Base-by-base conservation (phyloP, 331 rosid genomes). In the Pyracantha coccinea region DNA sequence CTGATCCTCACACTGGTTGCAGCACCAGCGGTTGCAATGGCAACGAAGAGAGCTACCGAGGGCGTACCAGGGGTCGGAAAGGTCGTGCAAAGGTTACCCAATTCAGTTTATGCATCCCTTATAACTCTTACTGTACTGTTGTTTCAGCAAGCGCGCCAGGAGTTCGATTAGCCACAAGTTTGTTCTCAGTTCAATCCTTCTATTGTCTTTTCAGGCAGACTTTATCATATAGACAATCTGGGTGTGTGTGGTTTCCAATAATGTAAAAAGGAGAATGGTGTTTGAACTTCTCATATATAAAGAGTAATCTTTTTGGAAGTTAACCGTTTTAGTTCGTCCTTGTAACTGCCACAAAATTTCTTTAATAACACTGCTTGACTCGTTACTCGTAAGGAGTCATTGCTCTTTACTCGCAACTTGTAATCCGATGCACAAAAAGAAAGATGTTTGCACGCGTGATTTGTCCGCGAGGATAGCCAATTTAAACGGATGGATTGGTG, bases 31-130 rank as follows among this genome's bases (percentile, higher is more conserved):
- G 77, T 90, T 44, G 99, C 99, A 41, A 25, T 94, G 82, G 88
- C 87, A 16, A 94, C 99, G 25, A 94, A 94, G 86, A 87, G 25
- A 71, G 85, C 93, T 20, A 94, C 97, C 0, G 97, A 92, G 79
- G 96, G 97, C 19, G 90, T 94, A 66, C 97, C 99, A 0, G 88
- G 88, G 27, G 86, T 94, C 71, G 97, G 97, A 74, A 90, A 68
- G 85, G 69, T 89, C 28, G 97, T 94, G 65, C 90, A 92, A 47
- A 89, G 61, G 80, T 24, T 94, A 27, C 99, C 97, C 1, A 77
- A 78, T 86, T 83, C 97, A 20, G 66, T 89, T 33, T 94, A 92
- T 66, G 99, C 97, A 23, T 80, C 93, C 66, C 79, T 89, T 25
- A 73, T 92, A 41, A 88, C 97, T 72, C 74, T 90, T 57, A 87